Conservation (phyloP, 179 eudicot genomes). For the Nepenthes alata region DNA sequence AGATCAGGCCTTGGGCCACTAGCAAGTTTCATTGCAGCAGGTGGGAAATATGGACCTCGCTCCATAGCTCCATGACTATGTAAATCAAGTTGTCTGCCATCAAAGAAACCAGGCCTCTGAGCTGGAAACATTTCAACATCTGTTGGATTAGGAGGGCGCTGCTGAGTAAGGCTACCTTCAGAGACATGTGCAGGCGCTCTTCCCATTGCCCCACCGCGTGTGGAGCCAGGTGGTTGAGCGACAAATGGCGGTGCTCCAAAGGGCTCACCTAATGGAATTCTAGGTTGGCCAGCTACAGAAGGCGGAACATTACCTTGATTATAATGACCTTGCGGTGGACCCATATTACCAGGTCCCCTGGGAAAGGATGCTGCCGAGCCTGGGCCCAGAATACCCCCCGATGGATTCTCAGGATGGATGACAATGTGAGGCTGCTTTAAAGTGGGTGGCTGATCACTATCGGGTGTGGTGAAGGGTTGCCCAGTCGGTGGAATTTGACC, state of each 20-base stretch:
- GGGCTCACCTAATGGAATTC: conserved; percentile 24
- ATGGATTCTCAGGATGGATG: conserved; percentile 17
- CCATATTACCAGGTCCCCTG: conserved; percentile 30
- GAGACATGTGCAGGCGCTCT: conserved; percentile 24
- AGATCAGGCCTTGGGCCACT: conserved; percentile 27
- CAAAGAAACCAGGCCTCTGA: conserved; percentile 33
- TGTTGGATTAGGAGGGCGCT: conserved; percentile 24
- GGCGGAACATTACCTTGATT: conserved; percentile 26
- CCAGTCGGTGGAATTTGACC: conserved; percentile 23
- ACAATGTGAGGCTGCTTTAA: conserved; percentile 19
- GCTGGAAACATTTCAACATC: conserved; percentile 30
- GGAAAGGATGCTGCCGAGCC: conserved; percentile 25
- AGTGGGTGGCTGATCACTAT: conserved; percentile 15
- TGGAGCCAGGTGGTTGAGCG: conserved; percentile 19
- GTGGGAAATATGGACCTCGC: conserved; percentile 30
- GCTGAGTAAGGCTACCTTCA: conserved; percentile 29
- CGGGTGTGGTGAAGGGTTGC: conserved; percentile 22
- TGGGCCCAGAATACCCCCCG: conserved; percentile 23
- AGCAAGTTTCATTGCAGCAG: conserved; percentile 24
- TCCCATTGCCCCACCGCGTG: conserved; percentile 27
- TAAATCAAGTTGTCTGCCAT: conserved; percentile 36
- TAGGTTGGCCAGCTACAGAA: conserved; percentile 21
- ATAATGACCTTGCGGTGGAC: conserved; percentile 16
- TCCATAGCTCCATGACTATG: conserved; percentile 30
- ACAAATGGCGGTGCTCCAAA: conserved; percentile 19